Conservation (phyloP, 495 filamentous ascomycete species). For the Neurospora sp. region DNA sequence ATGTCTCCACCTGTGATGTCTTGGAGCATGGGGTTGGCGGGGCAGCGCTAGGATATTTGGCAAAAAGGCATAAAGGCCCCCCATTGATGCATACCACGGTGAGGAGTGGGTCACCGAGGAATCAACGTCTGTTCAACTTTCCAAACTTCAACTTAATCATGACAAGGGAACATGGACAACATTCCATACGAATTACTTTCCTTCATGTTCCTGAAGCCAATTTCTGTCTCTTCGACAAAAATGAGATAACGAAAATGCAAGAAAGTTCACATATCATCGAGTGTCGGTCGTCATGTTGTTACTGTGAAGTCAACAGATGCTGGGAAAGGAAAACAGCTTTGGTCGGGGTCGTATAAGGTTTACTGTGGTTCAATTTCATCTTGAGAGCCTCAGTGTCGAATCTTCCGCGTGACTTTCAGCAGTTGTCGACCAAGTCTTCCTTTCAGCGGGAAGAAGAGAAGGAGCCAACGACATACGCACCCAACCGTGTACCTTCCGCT, state of each 20-base stretch:
- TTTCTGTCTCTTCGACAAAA: background rate
- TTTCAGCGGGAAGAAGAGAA: background rate
- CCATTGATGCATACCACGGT: conserved; percentile 5
- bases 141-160: background rate
- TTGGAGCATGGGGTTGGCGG: background rate
- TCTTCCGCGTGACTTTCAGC: background rate
- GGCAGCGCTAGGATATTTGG: background rate
- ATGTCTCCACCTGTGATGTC: background rate
- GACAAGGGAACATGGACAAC: background rate
- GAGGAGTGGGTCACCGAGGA: background rate
- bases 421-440: background rate
- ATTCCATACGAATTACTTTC: background rate
- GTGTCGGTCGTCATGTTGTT: background rate
- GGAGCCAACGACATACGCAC: background rate
- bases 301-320: background rate
- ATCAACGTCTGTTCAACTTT: background rate
- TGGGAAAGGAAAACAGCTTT: background rate
- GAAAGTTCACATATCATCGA: background rate
- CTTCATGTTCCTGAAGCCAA: no score
- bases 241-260: background rate
- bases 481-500: background rate
- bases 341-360: background rate
- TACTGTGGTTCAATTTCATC: background rate
- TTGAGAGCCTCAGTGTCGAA: background rate
- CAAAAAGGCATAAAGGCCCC: background rate